Conservation (phyloP, 2,329 filamentous ascomycete genomes). For the Biscogniauxia mediterranea region DNA sequence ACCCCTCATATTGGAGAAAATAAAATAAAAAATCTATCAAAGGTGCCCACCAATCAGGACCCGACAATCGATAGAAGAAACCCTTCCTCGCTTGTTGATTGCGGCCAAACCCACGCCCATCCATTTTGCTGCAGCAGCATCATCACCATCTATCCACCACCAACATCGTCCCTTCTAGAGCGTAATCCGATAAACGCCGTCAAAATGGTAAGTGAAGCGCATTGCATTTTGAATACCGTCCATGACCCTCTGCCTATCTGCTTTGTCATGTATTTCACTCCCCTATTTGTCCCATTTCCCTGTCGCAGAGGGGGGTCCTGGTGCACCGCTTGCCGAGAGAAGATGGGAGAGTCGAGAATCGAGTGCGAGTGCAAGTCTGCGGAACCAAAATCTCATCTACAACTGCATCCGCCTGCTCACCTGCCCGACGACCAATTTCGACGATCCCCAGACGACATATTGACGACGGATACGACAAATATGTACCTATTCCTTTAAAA, state of each 20-base stretch:
- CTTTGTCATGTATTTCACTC: no score
- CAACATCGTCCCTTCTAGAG: slow-evolving; percentile 32
- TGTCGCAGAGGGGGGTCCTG: no score
- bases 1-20: not conserved
- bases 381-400: no score
- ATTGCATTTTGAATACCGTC: slow-evolving; percentile 7
- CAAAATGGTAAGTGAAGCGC: slow-evolving; percentile 42
- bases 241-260: slow-evolving; percentile 6
- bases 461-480: no score
- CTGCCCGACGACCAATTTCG: no score
- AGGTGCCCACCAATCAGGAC: not conserved
- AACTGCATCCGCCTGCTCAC: no score
- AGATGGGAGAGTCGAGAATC: no score
- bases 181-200: slow-evolving; percentile 43
- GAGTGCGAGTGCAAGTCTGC: no score
- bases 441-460: no score
- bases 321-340: no score
- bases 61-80: not conserved
- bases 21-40: not conserved
- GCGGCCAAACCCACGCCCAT: not conserved
- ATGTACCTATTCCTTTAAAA: no score
- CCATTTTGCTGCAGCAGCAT: slow-evolving; percentile 14
- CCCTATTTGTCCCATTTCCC: not conserved
- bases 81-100: not conserved
- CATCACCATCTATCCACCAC: slow-evolving; percentile 19